Conservation (phyloP, 2,329 filamentous ascomycete genomes). For the Trichoderma koningii region DNA sequence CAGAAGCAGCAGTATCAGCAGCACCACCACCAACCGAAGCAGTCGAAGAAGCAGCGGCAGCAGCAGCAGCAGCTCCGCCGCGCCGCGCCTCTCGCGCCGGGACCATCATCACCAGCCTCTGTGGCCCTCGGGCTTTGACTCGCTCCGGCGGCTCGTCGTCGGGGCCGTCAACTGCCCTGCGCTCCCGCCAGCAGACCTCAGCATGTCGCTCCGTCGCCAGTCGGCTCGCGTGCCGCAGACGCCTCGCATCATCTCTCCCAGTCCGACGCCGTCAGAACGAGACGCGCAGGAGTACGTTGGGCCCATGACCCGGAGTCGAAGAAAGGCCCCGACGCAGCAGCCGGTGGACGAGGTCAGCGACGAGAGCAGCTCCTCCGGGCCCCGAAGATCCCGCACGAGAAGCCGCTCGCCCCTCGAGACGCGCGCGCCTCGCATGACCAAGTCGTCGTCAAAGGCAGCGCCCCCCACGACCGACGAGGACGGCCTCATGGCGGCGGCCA, state of each 20-base stretch:
- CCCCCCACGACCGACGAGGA: slow-evolving; percentile 36
- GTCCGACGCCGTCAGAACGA: slow-evolving; percentile 60
- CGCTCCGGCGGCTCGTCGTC: slow-evolving; percentile 53
- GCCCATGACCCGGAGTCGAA: slow-evolving; percentile 75
- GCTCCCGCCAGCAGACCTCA: slow-evolving; percentile 61
- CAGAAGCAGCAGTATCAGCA: not conserved
- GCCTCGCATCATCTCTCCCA: slow-evolving; percentile 87
- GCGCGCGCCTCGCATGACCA: slow-evolving; percentile 56
- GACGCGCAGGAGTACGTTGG: slow-evolving; percentile 58
- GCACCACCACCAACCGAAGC: not conserved
- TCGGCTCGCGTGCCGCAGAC: slow-evolving; percentile 66
- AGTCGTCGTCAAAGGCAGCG: slow-evolving; percentile 47
- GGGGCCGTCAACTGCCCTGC: slow-evolving; percentile 59
- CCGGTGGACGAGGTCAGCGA: slow-evolving; percentile 62
- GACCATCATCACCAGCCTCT: slow-evolving; percentile 45
- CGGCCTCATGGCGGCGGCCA: slow-evolving; percentile 36
- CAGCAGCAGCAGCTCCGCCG: not conserved
- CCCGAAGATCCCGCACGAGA: slow-evolving; percentile 66
- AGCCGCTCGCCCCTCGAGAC: slow-evolving; percentile 67
- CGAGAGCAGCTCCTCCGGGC: slow-evolving; percentile 49
- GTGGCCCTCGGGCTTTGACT: slow-evolving; percentile 52
- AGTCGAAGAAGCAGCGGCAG: not conserved
- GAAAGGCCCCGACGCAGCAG: slow-evolving; percentile 57
- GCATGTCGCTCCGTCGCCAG: slow-evolving; percentile 56
- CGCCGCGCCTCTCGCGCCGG: slow-evolving; percentile 48